Evolutionary conservation across 1,284 basidiomycete genomes (phyloP), one percentile per base, ranked within the genome.

Genomic region (Ustilago esculenta): DNA sequence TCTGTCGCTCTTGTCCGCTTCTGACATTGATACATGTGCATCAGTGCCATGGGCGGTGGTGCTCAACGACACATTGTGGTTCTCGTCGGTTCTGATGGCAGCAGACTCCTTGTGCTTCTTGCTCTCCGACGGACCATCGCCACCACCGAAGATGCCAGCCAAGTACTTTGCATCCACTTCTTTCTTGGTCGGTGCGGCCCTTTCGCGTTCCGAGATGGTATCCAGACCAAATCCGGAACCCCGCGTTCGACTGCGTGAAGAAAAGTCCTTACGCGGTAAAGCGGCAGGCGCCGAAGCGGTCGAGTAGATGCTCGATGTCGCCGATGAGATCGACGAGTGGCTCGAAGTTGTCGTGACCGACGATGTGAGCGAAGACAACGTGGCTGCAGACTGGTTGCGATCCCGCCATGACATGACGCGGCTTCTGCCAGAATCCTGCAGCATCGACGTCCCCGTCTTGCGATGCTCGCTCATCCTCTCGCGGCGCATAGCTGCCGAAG

Each of bases 271-370:
- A 43, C 60, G 56, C 17, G 52, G 29, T 20, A 75, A 42, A 21
- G 68, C 72, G 25, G 73, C 72, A 10, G 73, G 73, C 15, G 73
- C 73, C 9, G 73, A 75, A 2, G 72, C 59, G 4, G 73, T 75
- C 37, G 71, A 73, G 36, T 71, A 73, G 55, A 73, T 63, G 53
- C 72, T 73, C 27, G 66, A 66, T 9, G 65, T 56, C 9, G 65
- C 67, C 10, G 73, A 75, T 5, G 59, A 55, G 15, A 48, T 11
- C 15, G 67, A 67, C 36, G 59, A 60, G 32, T 48, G 50, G 21
- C 56, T 69, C 40, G 69, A 72, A 0, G 52, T 23, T 5, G 66
- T 61, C 7, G 55, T 65, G 33, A 44, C 48, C 29, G 63, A 72
- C 10, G 66, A 69, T 6, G 54, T 37, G 2, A 72, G 29, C 15